Percentiles rank a stretch among this genome's conserved stretches.
Conservation (phyloP, 2,329 filamentous ascomycete species). For the Aspergillus fructus region DNA sequence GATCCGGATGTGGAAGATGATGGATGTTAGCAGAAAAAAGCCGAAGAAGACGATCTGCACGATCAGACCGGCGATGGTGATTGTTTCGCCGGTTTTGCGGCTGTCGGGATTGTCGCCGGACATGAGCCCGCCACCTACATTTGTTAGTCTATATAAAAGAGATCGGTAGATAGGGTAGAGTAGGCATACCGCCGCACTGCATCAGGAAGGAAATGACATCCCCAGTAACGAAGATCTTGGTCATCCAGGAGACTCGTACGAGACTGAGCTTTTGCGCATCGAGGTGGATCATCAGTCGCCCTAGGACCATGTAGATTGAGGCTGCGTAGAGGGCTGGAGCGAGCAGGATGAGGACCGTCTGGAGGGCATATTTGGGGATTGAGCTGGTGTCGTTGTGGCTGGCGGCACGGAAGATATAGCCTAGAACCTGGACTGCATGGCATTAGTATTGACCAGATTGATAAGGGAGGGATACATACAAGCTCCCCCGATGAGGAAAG, state of each 20-base stretch:
- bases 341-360: conserved; percentile 37
- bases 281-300: neutral
- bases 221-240: conserved; percentile 31
- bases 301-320: conserved; percentile 29
- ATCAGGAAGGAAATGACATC: conserved; percentile 35
- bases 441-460: neutral
- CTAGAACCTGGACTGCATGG: conserved; percentile 45
- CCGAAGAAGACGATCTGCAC: conserved; percentile 60
- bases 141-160: neutral
- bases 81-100: conserved; percentile 20
- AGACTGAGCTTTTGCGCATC: neutral
- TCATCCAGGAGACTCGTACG: conserved; percentile 4
- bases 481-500: conserved; percentile 43
- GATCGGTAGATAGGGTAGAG: neutral
- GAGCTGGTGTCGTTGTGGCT: conserved; percentile 10
- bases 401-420: conserved; percentile 27
- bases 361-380: conserved; percentile 31
- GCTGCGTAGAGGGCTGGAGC: conserved; percentile 44
- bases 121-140: conserved; percentile 21
- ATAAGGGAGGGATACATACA: conserved; percentile 14
- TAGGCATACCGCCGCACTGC: conserved; percentile 25
- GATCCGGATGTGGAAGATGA: conserved; percentile 52
- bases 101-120: conserved; percentile 10
- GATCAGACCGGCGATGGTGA: conserved; percentile 58
- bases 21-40: conserved; percentile 53